Conservation (phyloP, 2,329 filamentous ascomycete species). For the Exophiala oligosperma region DNA sequence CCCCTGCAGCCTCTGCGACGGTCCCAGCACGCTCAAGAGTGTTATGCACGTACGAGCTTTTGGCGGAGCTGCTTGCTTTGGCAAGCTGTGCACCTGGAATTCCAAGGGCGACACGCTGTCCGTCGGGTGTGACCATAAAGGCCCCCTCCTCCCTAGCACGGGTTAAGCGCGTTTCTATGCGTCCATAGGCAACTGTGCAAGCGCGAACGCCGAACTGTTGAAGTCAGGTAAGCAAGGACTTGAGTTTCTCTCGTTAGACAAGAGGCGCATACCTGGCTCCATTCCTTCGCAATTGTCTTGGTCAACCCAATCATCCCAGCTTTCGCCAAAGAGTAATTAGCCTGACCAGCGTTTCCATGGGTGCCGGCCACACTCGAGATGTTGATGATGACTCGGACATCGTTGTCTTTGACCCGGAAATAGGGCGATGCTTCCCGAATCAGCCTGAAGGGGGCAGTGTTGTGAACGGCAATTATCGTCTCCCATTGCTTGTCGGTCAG, state of each 20-base stretch:
- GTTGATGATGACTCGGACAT: constrained; percentile 76
- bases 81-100: constrained; percentile 65
- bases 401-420: constrained; percentile 83
- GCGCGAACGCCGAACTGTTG: constrained; percentile 71
- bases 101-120: constrained; percentile 71
- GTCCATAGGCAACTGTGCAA: constrained; percentile 83
- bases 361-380: constrained; percentile 79
- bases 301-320: constrained; percentile 79
- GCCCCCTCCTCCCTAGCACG: constrained; percentile 81
- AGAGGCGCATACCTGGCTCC: constrained; percentile 53
- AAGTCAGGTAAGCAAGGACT: constrained; percentile 10
- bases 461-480: constrained; percentile 80
- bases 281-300: constrained; percentile 89
- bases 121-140: constrained; percentile 73
- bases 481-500: constrained; percentile 50
- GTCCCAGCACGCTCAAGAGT: constrained; percentile 74
- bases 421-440: constrained; percentile 78
- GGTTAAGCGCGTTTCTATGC: constrained; percentile 77
- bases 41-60: constrained; percentile 64
- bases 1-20: constrained; percentile 76
- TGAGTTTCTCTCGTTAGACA: too few relatives aligned
- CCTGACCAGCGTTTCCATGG: constrained; percentile 86
- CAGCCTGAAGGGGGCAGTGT: constrained; percentile 82
- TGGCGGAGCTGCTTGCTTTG: constrained; percentile 30
- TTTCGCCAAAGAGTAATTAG: constrained; percentile 85